Base-by-base conservation (phyloP, 1,284 basidiomycete genomes). In the Moesziomyces antarcticus region DNA sequence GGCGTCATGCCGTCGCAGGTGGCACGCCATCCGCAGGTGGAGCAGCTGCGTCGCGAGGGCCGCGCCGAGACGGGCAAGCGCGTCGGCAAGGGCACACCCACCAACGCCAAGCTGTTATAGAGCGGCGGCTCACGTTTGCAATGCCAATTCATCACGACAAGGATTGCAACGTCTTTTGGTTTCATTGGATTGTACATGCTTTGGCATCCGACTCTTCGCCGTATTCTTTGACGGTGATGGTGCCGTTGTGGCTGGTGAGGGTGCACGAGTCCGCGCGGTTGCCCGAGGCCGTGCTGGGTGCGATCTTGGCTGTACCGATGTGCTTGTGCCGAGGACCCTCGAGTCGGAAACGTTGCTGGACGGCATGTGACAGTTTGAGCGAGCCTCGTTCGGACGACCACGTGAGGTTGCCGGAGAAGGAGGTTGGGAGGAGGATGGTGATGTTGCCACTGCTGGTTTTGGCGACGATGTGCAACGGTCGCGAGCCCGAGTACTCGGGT, bases 361-460 rank as follows among this genome's bases (percentile, higher is more conserved):
- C 55, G 13, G 45, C 49, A 20, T 57, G 64, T 6, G 78, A 80
- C 20, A 79, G 53, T 46, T 67, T 64, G 21, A 82, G 57, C 11
- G 63, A 41, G 35, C 78, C 80, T n/a, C 59, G 56, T 27, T 82
- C 80, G 9, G 68, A 67, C 3, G 43, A 55, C 78, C 78, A 82
- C 20, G 62, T 65, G 47, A 82, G 62, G 27, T 79, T n/a, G 9
- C 80, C 80, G 18, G 62, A 63, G 49, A 82, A 82, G 8, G 61
- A 54, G 10, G 60, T 47, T 41, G 80, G 80, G 4, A 82, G 54
- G 46, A 48, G 50, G 37, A 82, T 52, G 41, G 63, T 67, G 41
- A 79, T 64, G 50, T 75, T 65, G 16, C 78, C 80, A 24, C 53
- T 68, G n/a, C 24, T 11, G 0, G 73, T 60, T 13, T 76, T 68